These are phyloP conservation scores for Sutorius eximius DNA, from an alignment of 1,284 basidiomycete species.

Conservation along the genomic window DNA sequence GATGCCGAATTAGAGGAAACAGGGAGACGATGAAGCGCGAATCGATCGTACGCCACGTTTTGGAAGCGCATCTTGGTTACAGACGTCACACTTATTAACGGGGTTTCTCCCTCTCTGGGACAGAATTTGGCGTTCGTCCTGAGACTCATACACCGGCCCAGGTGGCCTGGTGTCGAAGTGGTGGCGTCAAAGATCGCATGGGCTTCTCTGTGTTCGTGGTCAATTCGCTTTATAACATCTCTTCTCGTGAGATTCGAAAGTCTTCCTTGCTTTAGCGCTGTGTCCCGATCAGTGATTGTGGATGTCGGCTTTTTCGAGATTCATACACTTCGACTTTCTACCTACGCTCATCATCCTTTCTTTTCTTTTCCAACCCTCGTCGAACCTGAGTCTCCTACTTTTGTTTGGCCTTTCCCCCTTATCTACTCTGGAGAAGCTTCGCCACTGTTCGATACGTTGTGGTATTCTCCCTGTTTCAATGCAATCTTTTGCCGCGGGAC, in stretches of 20 bases:
- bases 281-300: too few relatives aligned
- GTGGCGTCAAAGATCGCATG: background rate
- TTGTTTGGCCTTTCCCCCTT: too few relatives aligned
- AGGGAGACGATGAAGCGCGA: conserved; percentile 18
- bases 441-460: too few relatives aligned
- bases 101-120: background rate
- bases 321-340: too few relatives aligned
- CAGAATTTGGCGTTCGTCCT: background rate
- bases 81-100: conserved; percentile 10
- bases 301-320: too few relatives aligned
- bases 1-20: conserved; percentile 7
- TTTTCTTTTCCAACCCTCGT: too few relatives aligned
- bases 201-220: background rate
- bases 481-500: background rate
- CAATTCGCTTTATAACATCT: background rate
- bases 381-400: too few relatives aligned
- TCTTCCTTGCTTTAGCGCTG: background rate
- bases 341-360: too few relatives aligned
- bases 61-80: conserved; percentile 21
- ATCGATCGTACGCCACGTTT: conserved; percentile 22
- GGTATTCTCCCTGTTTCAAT: background rate
- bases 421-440: too few relatives aligned
- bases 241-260: background rate
- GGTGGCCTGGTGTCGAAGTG: background rate
- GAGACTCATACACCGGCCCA: background rate